phyloP scores from a whole-genome alignment of 805 yeast species.

The Candida sanyiensis region DNA sequence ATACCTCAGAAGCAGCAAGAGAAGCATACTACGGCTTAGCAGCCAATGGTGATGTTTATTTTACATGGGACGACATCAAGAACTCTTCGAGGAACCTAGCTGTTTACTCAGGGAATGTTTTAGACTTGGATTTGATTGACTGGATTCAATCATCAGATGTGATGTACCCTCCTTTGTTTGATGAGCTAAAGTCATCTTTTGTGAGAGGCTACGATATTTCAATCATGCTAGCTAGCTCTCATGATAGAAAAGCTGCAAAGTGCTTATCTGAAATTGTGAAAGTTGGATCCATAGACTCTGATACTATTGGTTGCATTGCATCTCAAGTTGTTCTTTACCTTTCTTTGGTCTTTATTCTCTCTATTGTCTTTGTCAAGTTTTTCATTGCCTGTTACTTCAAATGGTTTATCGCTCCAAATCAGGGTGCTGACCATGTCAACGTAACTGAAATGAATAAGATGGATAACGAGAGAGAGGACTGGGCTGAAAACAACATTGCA shows the following conservation, averaged over 20 bases:
- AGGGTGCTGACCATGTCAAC: constrained; percentile 69
- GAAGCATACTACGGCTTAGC: constrained; percentile 54
- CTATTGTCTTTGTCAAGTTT: constrained; percentile 75
- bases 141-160: constrained; percentile 72
- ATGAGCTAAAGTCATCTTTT: constrained; percentile 48
- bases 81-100: constrained; percentile 69
- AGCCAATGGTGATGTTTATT: constrained; percentile 70
- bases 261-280: constrained; percentile 82
- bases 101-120: constrained; percentile 84
- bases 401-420: constrained; percentile 72
- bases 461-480: constrained; percentile 66
- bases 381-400: constrained; percentile 82
- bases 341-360: constrained; percentile 77
- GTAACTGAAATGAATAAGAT: constrained; percentile 57
- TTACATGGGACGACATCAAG: constrained; percentile 82
- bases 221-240: constrained; percentile 55
- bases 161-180: constrained; percentile 67
- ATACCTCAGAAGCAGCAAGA: constrained; percentile 69
- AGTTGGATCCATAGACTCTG: constrained; percentile 86
- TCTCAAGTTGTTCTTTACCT: constrained; percentile 76
- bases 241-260: constrained; percentile 65
- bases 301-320: constrained; percentile 90
- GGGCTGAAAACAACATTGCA: constrained; percentile 66
- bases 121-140: constrained; percentile 70
- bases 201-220: constrained; percentile 81